These are phyloP conservation scores for Penicillium arizonense DNA, from an alignment of 495 filamentous ascomycete species.

Conservation along the genomic window DNA sequence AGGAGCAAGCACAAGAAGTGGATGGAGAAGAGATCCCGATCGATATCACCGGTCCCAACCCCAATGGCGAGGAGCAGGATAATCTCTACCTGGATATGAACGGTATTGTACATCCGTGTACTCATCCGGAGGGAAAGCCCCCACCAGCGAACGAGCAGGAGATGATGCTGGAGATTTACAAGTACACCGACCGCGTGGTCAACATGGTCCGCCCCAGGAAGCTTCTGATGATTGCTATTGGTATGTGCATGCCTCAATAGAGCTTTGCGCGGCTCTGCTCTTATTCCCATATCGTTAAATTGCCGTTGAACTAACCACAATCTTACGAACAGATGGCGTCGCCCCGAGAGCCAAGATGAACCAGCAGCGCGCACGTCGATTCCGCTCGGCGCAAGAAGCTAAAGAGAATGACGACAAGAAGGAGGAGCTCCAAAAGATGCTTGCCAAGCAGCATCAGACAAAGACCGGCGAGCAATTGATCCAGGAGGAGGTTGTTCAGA, in stretches of 20 bases:
- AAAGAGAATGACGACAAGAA: slow-evolving; percentile 92
- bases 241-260: slow-evolving; percentile 51
- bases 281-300: slow-evolving; percentile 2
- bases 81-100: slow-evolving; percentile 99
- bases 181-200: slow-evolving; percentile 95
- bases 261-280: not conserved
- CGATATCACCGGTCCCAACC: slow-evolving; percentile 80
- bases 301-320: slow-evolving; percentile 1
- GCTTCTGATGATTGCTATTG: slow-evolving; percentile 94
- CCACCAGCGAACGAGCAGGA: slow-evolving; percentile 92
- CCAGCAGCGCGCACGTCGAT: slow-evolving; percentile 87
- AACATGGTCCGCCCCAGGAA: slow-evolving; percentile 97
- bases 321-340: slow-evolving; percentile 69
- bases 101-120: slow-evolving; percentile 98
- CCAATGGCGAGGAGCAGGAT: slow-evolving; percentile 96
- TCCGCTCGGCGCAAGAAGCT: slow-evolving; percentile 91
- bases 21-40: slow-evolving; percentile 81
- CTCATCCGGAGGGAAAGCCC: slow-evolving; percentile 91
- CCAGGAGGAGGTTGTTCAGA: slow-evolving; percentile 68
- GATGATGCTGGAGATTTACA: slow-evolving; percentile 98
- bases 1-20: slow-evolving; percentile 75
- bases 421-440: slow-evolving; percentile 76
- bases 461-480: slow-evolving; percentile 54
- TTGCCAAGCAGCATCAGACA: slow-evolving; percentile 65
- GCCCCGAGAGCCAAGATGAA: slow-evolving; percentile 97